Evolutionary conservation across 768 basidiomycete species (phyloP).

Genomic region (Galerina sulciceps): DNA sequence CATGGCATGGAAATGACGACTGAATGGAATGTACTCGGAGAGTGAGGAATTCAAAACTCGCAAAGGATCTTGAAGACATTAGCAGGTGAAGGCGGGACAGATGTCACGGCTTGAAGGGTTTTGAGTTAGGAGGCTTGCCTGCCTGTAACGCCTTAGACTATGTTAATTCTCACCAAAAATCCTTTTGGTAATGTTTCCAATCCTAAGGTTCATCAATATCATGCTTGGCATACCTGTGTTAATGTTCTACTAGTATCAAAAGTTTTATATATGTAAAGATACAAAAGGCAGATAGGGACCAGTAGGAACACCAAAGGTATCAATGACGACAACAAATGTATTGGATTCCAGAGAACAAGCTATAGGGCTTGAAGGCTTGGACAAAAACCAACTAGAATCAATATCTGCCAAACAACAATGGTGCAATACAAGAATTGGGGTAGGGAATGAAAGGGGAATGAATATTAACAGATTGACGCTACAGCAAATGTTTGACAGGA

Average conservation of each 20-base stretch:
- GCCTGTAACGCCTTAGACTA: too few relatives aligned
- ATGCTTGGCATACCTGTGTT: background rate
- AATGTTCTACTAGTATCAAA: background rate
- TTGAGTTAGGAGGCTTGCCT: too few relatives aligned
- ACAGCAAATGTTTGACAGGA: background rate
- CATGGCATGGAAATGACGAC: too few relatives aligned
- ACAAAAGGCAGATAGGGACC: constrained; percentile 22
- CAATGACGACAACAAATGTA: background rate
- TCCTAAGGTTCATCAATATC: too few relatives aligned
- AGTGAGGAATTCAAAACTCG: too few relatives aligned
- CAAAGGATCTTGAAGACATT: too few relatives aligned
- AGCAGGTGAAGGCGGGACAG: too few relatives aligned
- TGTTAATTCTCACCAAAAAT: too few relatives aligned
- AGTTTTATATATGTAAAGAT: constrained; percentile 14
- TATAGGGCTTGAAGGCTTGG: background rate
- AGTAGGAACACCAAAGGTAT: constrained; percentile 12
- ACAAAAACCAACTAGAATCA: background rate
- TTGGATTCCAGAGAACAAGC: background rate
- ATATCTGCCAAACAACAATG: constrained; percentile 11
- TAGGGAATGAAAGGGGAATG: background rate
- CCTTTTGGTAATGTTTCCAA: too few relatives aligned
- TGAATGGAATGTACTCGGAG: too few relatives aligned
- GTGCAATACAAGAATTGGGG: constrained; percentile 9
- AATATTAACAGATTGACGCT: background rate
- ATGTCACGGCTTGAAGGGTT: too few relatives aligned